phyloP scores from a whole-genome alignment of 2,329 filamentous ascomycete species.

The Monilinia laxa region DNA sequence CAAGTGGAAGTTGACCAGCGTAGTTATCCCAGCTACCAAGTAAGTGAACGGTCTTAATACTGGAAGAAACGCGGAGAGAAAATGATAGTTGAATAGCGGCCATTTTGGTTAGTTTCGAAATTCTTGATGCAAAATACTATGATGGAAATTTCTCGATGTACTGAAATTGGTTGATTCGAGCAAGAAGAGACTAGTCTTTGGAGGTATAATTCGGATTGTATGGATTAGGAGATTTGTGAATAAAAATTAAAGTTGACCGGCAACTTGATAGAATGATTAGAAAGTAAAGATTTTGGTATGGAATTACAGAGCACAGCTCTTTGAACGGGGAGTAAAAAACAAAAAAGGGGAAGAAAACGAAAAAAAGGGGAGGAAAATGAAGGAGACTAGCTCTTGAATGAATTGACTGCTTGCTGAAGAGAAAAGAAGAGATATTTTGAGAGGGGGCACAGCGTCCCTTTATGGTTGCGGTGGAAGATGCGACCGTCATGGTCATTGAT shows the following conservation, averaged over 20 bases:
- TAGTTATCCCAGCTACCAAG: constrained; percentile 99
- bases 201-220: constrained; percentile 22
- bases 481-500: constrained; percentile 8
- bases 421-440: constrained; percentile 33
- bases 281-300: constrained; percentile 40
- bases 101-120: constrained; percentile 58
- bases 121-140: constrained; percentile 41
- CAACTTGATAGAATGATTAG: constrained; percentile 45
- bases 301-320: constrained; percentile 56
- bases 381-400: constrained; percentile 51
- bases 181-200: constrained; percentile 42
- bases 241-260: constrained; percentile 56
- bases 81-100: constrained; percentile 92
- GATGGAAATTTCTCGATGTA: constrained; percentile 33
- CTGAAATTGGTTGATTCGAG: constrained; percentile 42
- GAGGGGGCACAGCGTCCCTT: constrained; percentile 34
- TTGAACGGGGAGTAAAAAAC: constrained; percentile 40
- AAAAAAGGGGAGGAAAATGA: constrained; percentile 51
- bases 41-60: constrained; percentile 96
- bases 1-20: constrained; percentile 87
- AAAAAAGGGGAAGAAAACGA: constrained; percentile 44
- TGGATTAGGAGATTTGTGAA: constrained; percentile 46
- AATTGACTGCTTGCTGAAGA: constrained; percentile 66
- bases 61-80: constrained; percentile 89
- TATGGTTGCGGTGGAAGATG: constrained; percentile 31